phyloP scores from a whole-genome alignment of 1,284 basidiomycete species.

The Cryptococcus sp. region DNA sequence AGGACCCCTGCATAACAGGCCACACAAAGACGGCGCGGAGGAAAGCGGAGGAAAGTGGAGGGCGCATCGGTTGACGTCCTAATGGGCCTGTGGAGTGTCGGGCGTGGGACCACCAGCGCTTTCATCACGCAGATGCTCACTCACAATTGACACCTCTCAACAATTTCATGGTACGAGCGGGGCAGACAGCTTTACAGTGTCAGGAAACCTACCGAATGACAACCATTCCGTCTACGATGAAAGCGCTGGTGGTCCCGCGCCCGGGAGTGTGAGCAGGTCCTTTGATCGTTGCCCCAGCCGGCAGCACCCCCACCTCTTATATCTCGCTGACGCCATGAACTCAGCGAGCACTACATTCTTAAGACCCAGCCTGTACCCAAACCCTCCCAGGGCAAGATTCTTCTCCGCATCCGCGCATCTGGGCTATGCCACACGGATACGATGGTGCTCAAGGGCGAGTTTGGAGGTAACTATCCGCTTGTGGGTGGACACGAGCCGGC shows the following conservation, averaged over 20 bases:
- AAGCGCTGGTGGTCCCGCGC: constrained; percentile 8
- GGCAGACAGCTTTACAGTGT: too few species aligned
- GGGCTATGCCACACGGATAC: constrained; percentile 31
- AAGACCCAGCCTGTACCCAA: constrained; percentile 15
- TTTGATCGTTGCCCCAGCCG: background rate
- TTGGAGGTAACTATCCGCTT: constrained; percentile 16
- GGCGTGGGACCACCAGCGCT: too few species aligned
- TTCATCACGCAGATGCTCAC: too few species aligned
- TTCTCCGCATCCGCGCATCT: constrained; percentile 23
- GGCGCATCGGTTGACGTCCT: background rate
- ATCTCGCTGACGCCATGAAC: background rate
- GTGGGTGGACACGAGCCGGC: constrained; percentile 31
- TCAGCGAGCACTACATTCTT: constrained; percentile 18
- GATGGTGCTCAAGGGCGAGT: constrained; percentile 19
- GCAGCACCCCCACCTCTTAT: background rate
- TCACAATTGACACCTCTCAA: too few species aligned
- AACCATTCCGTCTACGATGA: constrained; percentile 7
- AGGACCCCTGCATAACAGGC: too few species aligned
- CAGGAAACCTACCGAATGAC: too few species aligned
- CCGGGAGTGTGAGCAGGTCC: constrained; percentile 12
- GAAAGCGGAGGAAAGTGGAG: too few species aligned
- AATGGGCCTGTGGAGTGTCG: too few species aligned
- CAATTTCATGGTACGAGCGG: too few species aligned
- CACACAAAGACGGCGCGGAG: too few species aligned
- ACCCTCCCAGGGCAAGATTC: constrained; percentile 10